Evolutionary conservation across 2,329 filamentous ascomycete genomes (phyloP).

Genomic region (Rhexocercosporidium sp.): DNA sequence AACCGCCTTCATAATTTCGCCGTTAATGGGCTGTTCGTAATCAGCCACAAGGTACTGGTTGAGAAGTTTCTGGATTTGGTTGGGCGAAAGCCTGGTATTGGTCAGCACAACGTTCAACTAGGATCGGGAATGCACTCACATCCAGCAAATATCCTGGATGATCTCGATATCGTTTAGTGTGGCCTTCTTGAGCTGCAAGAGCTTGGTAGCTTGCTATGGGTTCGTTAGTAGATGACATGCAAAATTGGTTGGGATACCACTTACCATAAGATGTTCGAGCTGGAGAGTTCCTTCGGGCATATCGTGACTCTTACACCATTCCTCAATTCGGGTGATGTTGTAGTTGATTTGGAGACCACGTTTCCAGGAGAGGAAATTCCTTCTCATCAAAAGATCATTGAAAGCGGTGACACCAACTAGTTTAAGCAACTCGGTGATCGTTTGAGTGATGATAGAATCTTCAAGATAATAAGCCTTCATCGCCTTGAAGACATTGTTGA

Average conservation of each 20-base stretch:
- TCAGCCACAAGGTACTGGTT: slow-evolving; percentile 99
- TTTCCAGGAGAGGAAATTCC: slow-evolving; percentile 99
- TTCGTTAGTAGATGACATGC: slow-evolving; percentile 39
- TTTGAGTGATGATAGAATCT: slow-evolving; percentile 94
- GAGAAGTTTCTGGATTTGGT: slow-evolving; percentile 97
- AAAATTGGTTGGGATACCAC: slow-evolving; percentile 28
- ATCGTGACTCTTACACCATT: slow-evolving; percentile 99
- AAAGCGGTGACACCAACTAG: slow-evolving; percentile 97
- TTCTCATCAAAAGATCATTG: slow-evolving; percentile 95
- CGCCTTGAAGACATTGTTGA: slow-evolving; percentile 97
- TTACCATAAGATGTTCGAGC: slow-evolving; percentile 95
- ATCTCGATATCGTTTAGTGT: slow-evolving; percentile 99
- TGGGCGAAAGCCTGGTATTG: slow-evolving; percentile 80
- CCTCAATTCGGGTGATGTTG: slow-evolving; percentile 98
- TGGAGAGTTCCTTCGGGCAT: slow-evolving; percentile 98
- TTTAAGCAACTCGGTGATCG: slow-evolving; percentile 88
- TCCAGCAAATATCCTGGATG: slow-evolving; percentile 99
- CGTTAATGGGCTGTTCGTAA: slow-evolving; percentile 99
- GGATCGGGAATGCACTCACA: slow-evolving; percentile 64
- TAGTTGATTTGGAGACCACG: slow-evolving; percentile 99
- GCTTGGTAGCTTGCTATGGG: slow-evolving; percentile 89
- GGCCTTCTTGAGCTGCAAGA: slow-evolving; percentile 97
- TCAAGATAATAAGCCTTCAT: slow-evolving; percentile 99
- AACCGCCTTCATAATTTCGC: slow-evolving; percentile 99
- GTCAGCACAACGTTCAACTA: slow-evolving; percentile 17